Percentiles rank a stretch among this genome's conserved stretches.
Evolutionary conservation across 2,329 filamentous ascomycete genomes (phyloP).

Genomic region (Cytospora piceae): DNA sequence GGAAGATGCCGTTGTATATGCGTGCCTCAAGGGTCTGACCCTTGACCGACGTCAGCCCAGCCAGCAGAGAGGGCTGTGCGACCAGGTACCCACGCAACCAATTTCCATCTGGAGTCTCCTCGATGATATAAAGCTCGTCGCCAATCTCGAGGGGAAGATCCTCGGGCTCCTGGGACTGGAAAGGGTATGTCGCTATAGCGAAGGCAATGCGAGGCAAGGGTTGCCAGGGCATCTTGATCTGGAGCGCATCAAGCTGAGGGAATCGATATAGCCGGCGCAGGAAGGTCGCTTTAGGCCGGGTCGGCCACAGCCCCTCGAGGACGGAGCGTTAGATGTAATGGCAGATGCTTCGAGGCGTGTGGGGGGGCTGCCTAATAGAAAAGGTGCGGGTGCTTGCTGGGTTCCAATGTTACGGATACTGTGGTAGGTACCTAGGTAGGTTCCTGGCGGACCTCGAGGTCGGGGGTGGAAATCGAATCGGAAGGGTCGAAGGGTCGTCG

Average conservation of each 20-base stretch:
- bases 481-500: background rate
- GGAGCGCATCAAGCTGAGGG: conserved; percentile 29
- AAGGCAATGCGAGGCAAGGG: conserved; percentile 96
- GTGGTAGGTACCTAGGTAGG: background rate
- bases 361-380: background rate
- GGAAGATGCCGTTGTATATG: conserved; percentile 98
- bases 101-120: conserved; percentile 87
- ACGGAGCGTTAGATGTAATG: conserved; percentile 6
- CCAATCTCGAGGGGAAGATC: conserved; percentile 96
- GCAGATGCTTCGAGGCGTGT: background rate
- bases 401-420: no score
- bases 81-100: conserved; percentile 97
- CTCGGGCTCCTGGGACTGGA: conserved; percentile 81
- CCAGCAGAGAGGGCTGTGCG: conserved; percentile 88
- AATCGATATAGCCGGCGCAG: conserved; percentile 2
- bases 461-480: background rate
- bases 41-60: conserved; percentile 86
- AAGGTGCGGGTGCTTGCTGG: background rate
- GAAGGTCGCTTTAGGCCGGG: conserved; percentile 13
- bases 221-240: conserved; percentile 83
- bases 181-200: conserved; percentile 94
- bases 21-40: conserved; percentile 93
- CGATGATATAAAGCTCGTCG: conserved; percentile 98
- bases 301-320: conserved; percentile 20
- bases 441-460: background rate